Evolutionary conservation across 495 filamentous ascomycete species (phyloP).

Genomic region (Penicillium crystallinum): DNA sequence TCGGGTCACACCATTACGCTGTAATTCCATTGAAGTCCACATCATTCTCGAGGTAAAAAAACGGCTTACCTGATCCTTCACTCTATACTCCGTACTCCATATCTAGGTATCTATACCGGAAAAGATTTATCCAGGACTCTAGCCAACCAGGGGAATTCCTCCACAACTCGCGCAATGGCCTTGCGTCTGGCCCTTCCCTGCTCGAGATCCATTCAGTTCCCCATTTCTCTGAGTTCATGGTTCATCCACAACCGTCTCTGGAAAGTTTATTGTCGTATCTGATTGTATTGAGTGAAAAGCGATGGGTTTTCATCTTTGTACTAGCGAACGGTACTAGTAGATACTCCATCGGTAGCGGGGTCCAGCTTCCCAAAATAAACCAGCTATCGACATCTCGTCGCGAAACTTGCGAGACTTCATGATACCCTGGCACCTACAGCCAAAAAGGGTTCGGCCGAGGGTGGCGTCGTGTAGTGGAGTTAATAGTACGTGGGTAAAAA

Average conservation of each 20-base stretch:
- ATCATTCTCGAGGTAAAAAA: background rate
- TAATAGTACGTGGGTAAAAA: background rate
- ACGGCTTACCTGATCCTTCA: too few relatives aligned
- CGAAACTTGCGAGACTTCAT: background rate
- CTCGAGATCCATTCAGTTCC: too few relatives aligned
- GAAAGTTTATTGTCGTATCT: background rate
- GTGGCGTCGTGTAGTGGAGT: background rate
- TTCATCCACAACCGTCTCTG: too few relatives aligned
- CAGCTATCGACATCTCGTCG: background rate
- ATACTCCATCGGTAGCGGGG: background rate
- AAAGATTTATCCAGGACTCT: too few relatives aligned
- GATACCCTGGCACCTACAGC: background rate
- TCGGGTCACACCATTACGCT: background rate
- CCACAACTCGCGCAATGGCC: too few relatives aligned
- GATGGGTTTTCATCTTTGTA: background rate
- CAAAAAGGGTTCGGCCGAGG: background rate
- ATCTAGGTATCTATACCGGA: too few relatives aligned
- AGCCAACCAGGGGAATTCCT: too few relatives aligned
- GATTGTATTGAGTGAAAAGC: background rate
- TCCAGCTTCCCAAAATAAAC: slow-evolving; percentile 1
- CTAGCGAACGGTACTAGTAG: background rate
- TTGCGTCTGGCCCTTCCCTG: too few relatives aligned
- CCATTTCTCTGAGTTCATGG: too few relatives aligned
- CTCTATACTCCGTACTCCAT: too few relatives aligned
- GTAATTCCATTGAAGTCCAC: background rate